phyloP scores from a whole-genome alignment of 345 rosid genomes.

The Zanthoxylum bungeanum region DNA sequence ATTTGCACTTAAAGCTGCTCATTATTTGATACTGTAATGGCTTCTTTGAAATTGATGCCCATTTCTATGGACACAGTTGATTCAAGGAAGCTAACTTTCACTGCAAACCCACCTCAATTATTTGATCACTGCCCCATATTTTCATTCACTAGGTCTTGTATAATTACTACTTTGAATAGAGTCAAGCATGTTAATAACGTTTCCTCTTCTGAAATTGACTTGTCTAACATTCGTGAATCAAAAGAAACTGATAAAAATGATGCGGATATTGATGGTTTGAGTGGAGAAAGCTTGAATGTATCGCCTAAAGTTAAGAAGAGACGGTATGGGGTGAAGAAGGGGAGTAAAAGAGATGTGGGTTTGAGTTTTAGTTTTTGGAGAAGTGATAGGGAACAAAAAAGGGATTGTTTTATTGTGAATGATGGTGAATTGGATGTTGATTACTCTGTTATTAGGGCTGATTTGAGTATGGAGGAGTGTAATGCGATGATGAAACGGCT shows the following conservation, averaged over 20 bases:
- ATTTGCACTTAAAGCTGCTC: not conserved
- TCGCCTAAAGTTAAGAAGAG: constrained; percentile 16
- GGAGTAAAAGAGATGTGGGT: constrained; percentile 31
- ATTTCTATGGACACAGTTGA: constrained; percentile 45
- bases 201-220: constrained; percentile 36
- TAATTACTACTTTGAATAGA: constrained; percentile 32
- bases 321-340: constrained; percentile 23
- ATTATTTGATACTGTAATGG: constrained; percentile 31
- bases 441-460: constrained; percentile 40
- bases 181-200: constrained; percentile 30
- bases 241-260: constrained; percentile 23
- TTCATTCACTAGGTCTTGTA: constrained; percentile 33
- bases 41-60: constrained; percentile 45
- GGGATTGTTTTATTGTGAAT: constrained; percentile 31
- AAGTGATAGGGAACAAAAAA: constrained; percentile 26
- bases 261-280: constrained; percentile 17
- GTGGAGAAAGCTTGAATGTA: constrained; percentile 24
- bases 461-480: constrained; percentile 52
- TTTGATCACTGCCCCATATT: constrained; percentile 36
- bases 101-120: constrained; percentile 35
- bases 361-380: constrained; percentile 30
- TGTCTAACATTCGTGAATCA: constrained; percentile 21
- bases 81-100: constrained; percentile 46
- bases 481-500: constrained; percentile 61
- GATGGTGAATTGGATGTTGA: constrained; percentile 52